Percentiles rank a stretch among this genome's conserved stretches.
These are phyloP conservation scores for Francoa sonchifolia DNA, from an alignment of 441 rosid genomes.

Conservation along the genomic window DNA sequence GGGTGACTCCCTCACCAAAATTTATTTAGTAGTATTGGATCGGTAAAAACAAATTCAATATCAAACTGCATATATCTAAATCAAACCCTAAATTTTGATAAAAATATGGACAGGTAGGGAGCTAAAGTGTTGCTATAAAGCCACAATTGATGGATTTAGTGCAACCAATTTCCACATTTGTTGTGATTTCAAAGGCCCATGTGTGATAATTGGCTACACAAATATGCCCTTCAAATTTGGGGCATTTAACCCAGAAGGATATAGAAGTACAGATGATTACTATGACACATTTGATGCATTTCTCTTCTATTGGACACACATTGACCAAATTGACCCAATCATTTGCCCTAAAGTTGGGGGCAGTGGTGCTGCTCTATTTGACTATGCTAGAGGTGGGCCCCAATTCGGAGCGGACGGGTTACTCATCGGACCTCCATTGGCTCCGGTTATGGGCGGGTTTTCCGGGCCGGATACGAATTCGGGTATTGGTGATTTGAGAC, in stretches of 20 bases:
- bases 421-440: conserved; percentile 62
- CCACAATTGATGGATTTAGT: conserved; percentile 60
- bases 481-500: conserved; percentile 66
- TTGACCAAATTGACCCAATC: conserved; percentile 22
- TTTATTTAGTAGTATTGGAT: too few species aligned
- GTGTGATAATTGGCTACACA: conserved; percentile 70
- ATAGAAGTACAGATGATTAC: conserved; percentile 75
- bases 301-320: conserved; percentile 60
- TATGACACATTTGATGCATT: conserved; percentile 72
- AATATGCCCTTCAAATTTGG: conserved; percentile 61
- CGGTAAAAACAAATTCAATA: too few species aligned
- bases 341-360: conserved; percentile 62
- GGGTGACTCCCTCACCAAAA: too few species aligned
- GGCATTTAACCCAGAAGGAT: conserved; percentile 78
- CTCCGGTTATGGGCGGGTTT: conserved; percentile 76
- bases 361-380: conserved; percentile 76
- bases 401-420: conserved; percentile 78
- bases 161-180: conserved; percentile 60
- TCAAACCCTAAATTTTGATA: background rate
- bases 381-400: conserved; percentile 74
- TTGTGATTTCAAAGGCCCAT: conserved; percentile 84
- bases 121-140: conserved; percentile 65
- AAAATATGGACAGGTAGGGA: conserved; percentile 37
- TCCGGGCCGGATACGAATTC: conserved; percentile 72
- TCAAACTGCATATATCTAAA: background rate